Evolutionary conservation across 192 early-diverging fungal species (phyloP), one percentile per base, ranked within the genome.

Genomic region (Coemansia sp.): DNA sequence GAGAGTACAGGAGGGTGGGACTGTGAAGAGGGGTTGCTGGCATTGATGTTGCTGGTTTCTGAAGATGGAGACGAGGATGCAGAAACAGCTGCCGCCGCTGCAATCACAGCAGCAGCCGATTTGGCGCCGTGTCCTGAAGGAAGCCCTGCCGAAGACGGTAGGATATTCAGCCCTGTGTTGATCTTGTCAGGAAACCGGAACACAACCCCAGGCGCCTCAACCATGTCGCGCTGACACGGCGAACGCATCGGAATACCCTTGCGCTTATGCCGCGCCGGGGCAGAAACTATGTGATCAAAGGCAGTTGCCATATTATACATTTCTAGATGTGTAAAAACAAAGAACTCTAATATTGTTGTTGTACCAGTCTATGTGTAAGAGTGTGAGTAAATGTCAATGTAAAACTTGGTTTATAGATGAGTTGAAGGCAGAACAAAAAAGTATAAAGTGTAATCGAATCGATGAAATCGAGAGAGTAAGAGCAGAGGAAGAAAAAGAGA

Each of bases 141-240:
- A 8, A 78, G 68, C n/a, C 74, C 74, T 9, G 74, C 74, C 8
- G 68, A 52, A 3, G 68, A 78, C 15, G 74, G 74, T 48, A 70
- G 68, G 43, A 78, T 70, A 55, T 37, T 61, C 42, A 77, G 63
- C 9, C 62, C 71, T 21, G 71, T 38, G 61, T 52, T 65, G 66
- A 79, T 71, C 70, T 72, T 71, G 70, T 73, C 70, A 10, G 80
- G 80, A 53, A 81, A 81, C 17, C 70, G 69, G 47, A 81, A 81
- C 48, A 77, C 70, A 7, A 81, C 80, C 19, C 80, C 80, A 0
- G 69, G 80, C 18, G 69, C 64, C 53, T 73, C 66, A 14, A 67
- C 55, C 69, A 73, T 68, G 62, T 81, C 80, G 12, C 73, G 65
- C 61, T 64, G 69, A 55, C 80, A 76, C 21, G 80, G 80, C 42